Base-by-base conservation (phyloP, 805 yeast genomes). In the Kodamaea leandrae region DNA sequence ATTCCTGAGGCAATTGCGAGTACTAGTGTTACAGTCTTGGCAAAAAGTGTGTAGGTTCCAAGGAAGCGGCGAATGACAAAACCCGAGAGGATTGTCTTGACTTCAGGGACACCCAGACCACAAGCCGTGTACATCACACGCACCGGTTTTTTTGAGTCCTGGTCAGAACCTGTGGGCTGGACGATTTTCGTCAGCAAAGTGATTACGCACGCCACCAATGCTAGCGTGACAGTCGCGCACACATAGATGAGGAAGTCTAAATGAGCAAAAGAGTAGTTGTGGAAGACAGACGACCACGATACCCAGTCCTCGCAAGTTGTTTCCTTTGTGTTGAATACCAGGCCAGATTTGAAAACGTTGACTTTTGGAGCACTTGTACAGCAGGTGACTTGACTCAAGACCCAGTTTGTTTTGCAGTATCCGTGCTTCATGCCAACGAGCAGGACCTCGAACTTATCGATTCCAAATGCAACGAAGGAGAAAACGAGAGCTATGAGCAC, bases 51-150 rank as follows among this genome's bases (percentile, higher is more conserved):
- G 47, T 71, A 68, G 1, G 73, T 57, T 4, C 83, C 82, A 26
- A 78, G 55, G 48, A 73, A 78, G 30, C 68, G 57, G 42, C 82
- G 61, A 18, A 78, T 77, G 33, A 78, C 73, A 47, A 77, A 78
- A 1, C 83, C 83, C 1, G 81, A 75, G 21, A 78, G 57, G 27
- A 78, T 77, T 0, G 82, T 77, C 46, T 76, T 77, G 12, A 78
- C 83, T 55, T 78, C 82, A 1, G 82, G 81, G 2, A 78, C 82
- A 4, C 83, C 83, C 13, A 79, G 73, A 3, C 83, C 83, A 21
- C 72, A 71, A 0, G 79, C 82, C 9, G 79, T 65, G 51, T 76
- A 78, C 52, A 77, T 52, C 3, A 46, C 45, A 32, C 57, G 50
- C 2, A 24, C 41, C 7, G 32, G 32, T 4, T 28, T 28, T 13